A percentile compares a stretch with the other conserved stretches of the same genome.
These are phyloP conservation scores for Solanum medicagineum DNA, from an alignment of 257 asterid species.

Conservation along the genomic window DNA sequence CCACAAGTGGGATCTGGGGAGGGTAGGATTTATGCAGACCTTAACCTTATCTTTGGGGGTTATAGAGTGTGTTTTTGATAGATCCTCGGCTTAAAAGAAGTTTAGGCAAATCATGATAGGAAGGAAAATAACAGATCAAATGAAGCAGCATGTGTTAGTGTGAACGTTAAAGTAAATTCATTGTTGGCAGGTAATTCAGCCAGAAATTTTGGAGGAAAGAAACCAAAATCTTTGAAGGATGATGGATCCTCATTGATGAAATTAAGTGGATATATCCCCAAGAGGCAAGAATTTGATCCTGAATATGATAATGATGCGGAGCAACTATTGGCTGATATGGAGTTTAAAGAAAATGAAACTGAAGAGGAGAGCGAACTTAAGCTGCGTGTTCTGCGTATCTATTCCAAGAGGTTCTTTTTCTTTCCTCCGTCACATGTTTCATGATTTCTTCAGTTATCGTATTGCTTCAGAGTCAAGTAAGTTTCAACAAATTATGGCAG, in stretches of 20 bases:
- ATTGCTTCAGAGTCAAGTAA: not conserved
- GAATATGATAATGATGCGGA: slow-evolving; percentile 93
- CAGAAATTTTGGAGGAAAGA: slow-evolving; percentile 50
- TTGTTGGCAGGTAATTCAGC: slow-evolving; percentile 34
- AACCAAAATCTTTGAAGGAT: slow-evolving; percentile 36
- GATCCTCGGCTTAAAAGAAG: not conserved
- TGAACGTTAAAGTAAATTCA: not conserved
- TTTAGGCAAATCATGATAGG: not conserved
- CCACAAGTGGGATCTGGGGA: not conserved
- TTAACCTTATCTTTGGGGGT: not conserved
- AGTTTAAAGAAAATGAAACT: slow-evolving; percentile 72
- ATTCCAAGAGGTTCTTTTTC: slow-evolving; percentile 48
- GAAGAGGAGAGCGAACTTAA: slow-evolving; percentile 70
- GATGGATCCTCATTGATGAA: slow-evolving; percentile 56
- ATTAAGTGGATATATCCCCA: slow-evolving; percentile 61
- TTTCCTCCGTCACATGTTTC: not conserved
- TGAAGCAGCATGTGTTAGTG: not conserved
- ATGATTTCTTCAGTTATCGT: not conserved
- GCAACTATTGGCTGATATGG: slow-evolving; percentile 81
- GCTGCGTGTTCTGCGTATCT: slow-evolving; percentile 58
- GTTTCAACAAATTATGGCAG: slow-evolving; percentile 24
- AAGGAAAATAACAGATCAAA: not conserved
- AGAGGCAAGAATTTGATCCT: slow-evolving; percentile 72
- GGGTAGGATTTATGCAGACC: not conserved
- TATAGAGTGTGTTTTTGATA: not conserved